These are phyloP conservation scores for Hamiltosporidium tvaerminnensis DNA, from an alignment of 371 early-diverging fungal genomes.

Conservation along the genomic window DNA sequence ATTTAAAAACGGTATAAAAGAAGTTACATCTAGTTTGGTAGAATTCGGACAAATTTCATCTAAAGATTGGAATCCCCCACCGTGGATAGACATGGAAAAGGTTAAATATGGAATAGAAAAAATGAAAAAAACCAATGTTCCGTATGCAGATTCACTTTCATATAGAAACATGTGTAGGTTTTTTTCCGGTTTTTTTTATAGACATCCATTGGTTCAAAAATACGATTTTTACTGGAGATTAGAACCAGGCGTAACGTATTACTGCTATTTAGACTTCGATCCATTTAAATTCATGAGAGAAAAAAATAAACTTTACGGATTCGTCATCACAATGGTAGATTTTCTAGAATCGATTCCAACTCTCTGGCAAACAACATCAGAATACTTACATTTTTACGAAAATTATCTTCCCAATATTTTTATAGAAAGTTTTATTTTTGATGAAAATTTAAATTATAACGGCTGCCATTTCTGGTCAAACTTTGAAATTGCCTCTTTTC, in stretches of 20 bases:
- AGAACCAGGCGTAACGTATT: constrained; percentile 70
- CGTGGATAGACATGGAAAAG: constrained; percentile 60
- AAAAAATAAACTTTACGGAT: constrained; percentile 65
- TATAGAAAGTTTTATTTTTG: constrained; percentile 32
- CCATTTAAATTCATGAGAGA: constrained; percentile 61
- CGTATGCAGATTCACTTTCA: constrained; percentile 65
- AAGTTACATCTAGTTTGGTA: constrained; percentile 20
- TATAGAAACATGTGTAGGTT: constrained; percentile 82
- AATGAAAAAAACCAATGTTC: constrained; percentile 57
- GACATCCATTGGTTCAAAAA: constrained; percentile 60
- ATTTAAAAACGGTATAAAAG: constrained; percentile 58
- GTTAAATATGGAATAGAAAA: constrained; percentile 55
- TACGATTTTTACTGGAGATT: constrained; percentile 84
- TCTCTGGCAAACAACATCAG: constrained; percentile 59
- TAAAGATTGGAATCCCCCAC: constrained; percentile 65
- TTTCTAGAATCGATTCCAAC: constrained; percentile 63
- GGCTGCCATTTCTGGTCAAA: constrained; percentile 83
- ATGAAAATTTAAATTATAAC: constrained; percentile 38
- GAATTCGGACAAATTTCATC: constrained; percentile 60
- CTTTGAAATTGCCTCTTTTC: constrained; percentile 75
- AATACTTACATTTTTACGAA: constrained; percentile 29
- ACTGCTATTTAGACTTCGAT: constrained; percentile 66
- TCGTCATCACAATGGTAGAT: constrained; percentile 62
- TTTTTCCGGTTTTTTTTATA: constrained; percentile 71
- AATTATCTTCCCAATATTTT: constrained; percentile 13